Evolutionary conservation across 2,329 filamentous ascomycete genomes (phyloP).

Genomic region (Rutstroemia sp.): DNA sequence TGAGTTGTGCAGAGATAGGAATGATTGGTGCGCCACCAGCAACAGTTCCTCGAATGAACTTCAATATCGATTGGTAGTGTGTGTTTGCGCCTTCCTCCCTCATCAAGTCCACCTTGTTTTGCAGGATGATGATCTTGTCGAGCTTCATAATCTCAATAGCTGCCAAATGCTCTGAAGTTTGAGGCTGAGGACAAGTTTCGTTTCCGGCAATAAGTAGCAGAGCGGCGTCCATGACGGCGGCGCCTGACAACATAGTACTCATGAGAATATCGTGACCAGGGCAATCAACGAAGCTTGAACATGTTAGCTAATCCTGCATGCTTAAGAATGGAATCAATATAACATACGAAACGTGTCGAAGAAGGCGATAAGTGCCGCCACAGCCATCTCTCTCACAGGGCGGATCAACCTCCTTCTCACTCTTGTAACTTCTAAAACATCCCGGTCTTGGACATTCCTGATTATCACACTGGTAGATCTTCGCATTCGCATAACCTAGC

Average conservation of each 20-base stretch:
- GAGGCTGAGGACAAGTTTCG: constrained; percentile 95
- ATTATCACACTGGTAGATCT: constrained; percentile 99
- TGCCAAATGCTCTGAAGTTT: constrained; percentile 97
- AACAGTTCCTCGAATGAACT: constrained; percentile 96
- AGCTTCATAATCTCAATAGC: constrained; percentile 99
- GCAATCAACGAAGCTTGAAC: constrained; percentile 83
- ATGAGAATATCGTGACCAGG: constrained; percentile 99
- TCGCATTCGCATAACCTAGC: constrained; percentile 97
- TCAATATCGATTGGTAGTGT: constrained; percentile 95
- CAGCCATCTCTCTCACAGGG: constrained; percentile 93
- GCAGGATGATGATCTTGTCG: constrained; percentile 97
- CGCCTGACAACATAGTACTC: constrained; percentile 99
- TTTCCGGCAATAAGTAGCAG: constrained; percentile 95
- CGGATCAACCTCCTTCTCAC: constrained; percentile 96
- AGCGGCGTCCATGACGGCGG: constrained; percentile 98
- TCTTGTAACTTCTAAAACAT: constrained; percentile 96
- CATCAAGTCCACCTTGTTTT: constrained; percentile 99
- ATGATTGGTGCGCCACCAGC: constrained; percentile 93
- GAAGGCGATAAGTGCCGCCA: constrained; percentile 74
- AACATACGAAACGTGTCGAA: constrained; percentile 86
- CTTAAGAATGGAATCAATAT: background rate
- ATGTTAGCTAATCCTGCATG: constrained; percentile 21
- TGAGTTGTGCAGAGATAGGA: constrained; percentile 93
- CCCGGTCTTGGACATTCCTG: constrained; percentile 82
- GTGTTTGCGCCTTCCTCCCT: constrained; percentile 86